Conservation (phyloP, 148 eudicot species). For the Nyssa sinensis region DNA sequence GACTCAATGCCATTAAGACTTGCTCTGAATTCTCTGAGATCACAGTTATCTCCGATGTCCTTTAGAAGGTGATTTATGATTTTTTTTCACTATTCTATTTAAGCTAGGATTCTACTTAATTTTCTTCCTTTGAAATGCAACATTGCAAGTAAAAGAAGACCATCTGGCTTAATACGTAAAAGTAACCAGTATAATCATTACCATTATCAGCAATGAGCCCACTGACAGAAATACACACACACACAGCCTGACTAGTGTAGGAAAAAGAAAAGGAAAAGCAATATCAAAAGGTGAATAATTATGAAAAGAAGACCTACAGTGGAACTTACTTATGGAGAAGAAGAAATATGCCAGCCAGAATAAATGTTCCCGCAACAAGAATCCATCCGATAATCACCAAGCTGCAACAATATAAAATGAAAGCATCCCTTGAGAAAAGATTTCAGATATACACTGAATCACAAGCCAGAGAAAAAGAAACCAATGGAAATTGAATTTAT, state of each 20-base stretch:
- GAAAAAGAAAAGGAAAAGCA: not conserved
- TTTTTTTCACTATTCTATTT: no score
- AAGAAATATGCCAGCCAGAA: constrained; percentile 80
- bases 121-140: no score
- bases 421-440: not conserved
- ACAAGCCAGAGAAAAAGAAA: not conserved
- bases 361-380: constrained; percentile 72
- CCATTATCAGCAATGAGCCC: not conserved
- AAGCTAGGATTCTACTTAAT: no score
- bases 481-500: constrained; percentile 1
- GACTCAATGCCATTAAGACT: no score
- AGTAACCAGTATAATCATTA: not conserved
- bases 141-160: no score
- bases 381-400: constrained; percentile 85
- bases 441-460: not conserved
- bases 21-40: no score
- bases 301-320: not conserved
- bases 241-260: no score
- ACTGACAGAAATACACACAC: no score
- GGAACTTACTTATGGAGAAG: constrained; percentile 84
- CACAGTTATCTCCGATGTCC: no score
- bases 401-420: constrained; percentile 40
- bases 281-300: not conserved
- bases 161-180: no score
- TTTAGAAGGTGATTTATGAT: no score